phyloP scores from a whole-genome alignment of 116 monocot genomes.

The Phalaenopsis hybrid region DNA sequence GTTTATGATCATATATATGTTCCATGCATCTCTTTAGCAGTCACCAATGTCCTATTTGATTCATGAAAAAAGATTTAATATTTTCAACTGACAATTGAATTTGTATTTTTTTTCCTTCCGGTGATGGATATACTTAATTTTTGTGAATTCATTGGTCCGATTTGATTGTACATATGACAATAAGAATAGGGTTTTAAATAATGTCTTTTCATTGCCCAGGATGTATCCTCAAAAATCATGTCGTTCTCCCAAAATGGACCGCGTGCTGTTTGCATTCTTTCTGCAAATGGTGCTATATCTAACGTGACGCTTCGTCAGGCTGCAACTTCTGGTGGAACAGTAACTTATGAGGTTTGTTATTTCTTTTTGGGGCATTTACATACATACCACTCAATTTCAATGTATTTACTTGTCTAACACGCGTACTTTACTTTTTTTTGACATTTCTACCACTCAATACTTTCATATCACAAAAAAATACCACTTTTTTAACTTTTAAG shows the following conservation, averaged over 20 bases:
- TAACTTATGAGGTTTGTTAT: conserved; percentile 89
- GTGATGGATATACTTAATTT: neutral
- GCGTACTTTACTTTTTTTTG: too few species aligned
- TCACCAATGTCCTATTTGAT: neutral
- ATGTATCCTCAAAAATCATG: conserved; percentile 93
- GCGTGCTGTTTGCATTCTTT: conserved; percentile 84
- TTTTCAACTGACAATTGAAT: neutral
- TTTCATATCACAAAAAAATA: too few species aligned
- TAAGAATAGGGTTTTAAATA: neutral
- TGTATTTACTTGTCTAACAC: too few species aligned
- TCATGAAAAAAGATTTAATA: neutral
- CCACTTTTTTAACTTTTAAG: too few species aligned
- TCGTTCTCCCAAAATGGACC: conserved; percentile 91
- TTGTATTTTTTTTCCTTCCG: neutral
- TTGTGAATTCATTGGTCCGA: neutral
- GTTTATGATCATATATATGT: neutral
- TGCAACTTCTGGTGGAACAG: conserved; percentile 89
- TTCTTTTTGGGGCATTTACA: too few species aligned
- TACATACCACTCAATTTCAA: too few species aligned
- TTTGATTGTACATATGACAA: neutral
- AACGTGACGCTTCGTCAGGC: conserved; percentile 96
- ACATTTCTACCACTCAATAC: too few species aligned
- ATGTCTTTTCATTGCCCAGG: conserved; percentile 34
- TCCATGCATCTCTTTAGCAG: neutral
- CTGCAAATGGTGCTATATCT: conserved; percentile 94